Percentiles rank a stretch among this genome's conserved stretches.
Conservation (phyloP, 305 asterid species). For the Stenogyne calaminthoides region DNA sequence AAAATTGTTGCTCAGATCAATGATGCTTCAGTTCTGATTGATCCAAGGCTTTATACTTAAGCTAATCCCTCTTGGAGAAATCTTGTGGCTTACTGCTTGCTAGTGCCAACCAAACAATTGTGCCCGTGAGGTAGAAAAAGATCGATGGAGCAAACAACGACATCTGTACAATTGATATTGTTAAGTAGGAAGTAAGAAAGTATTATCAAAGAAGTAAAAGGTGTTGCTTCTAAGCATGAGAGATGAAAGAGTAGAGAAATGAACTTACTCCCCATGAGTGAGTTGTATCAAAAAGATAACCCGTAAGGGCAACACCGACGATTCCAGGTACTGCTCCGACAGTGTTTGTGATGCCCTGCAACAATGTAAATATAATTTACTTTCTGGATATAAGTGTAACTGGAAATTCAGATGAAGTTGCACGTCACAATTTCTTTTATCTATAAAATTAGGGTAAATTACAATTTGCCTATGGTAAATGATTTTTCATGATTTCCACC, state of each 20-base stretch:
- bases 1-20: slow-evolving; percentile 46
- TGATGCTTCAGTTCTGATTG: slow-evolving; percentile 26
- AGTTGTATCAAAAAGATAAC: slow-evolving; percentile 90
- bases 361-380: slow-evolving; percentile 6
- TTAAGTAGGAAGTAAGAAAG: neutral
- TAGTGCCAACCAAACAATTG: slow-evolving; percentile 81
- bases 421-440: neutral
- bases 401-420: neutral
- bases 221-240: neutral
- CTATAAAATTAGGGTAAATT: neutral
- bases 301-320: slow-evolving; percentile 91
- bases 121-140: slow-evolving; percentile 96
- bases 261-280: slow-evolving; percentile 96
- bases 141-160: slow-evolving; percentile 91
- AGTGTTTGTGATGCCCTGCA: slow-evolving; percentile 96
- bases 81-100: slow-evolving; percentile 94
- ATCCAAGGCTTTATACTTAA: slow-evolving; percentile 15
- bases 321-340: slow-evolving; percentile 96
- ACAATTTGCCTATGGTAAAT: too few species aligned
- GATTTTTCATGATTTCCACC: too few species aligned
- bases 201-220: neutral
- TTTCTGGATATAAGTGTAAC: neutral
- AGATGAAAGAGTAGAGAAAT: neutral
- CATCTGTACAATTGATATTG: slow-evolving; percentile 41
- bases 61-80: slow-evolving; percentile 60